phyloP scores from a whole-genome alignment of 106 monocot genomes.

The Allium sativum region DNA sequence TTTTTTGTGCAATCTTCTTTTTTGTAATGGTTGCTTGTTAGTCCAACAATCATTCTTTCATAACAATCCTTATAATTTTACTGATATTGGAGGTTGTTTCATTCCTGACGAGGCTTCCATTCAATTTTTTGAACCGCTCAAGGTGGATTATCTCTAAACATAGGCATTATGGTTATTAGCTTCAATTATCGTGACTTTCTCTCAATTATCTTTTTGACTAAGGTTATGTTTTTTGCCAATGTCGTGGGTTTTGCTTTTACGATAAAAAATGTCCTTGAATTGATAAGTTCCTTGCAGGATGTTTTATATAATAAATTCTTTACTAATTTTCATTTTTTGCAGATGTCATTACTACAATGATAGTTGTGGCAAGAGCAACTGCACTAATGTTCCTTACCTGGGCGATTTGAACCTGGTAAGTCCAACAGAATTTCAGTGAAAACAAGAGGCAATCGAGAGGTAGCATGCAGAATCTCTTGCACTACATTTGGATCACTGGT shows the following conservation, averaged over 20 bases:
- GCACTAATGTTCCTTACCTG: too few species aligned
- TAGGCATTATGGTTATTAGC: slow-evolving; percentile 31
- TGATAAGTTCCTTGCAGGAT: neutral
- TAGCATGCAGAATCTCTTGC: too few species aligned
- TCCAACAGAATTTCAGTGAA: too few species aligned
- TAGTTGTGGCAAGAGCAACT: too few species aligned
- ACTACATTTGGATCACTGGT: too few species aligned
- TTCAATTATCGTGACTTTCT: neutral
- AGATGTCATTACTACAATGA: slow-evolving; percentile 98
- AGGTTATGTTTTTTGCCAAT: neutral
- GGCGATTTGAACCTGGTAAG: too few species aligned
- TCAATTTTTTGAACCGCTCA: slow-evolving; percentile 62
- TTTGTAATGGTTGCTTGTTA: slow-evolving; percentile 73
- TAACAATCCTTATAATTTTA: slow-evolving; percentile 49
- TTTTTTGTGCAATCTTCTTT: neutral
- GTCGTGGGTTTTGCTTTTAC: neutral
- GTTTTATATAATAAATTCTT: neutral
- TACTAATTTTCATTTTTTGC: neutral
- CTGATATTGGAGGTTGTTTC: slow-evolving; percentile 78
- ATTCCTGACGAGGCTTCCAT: slow-evolving; percentile 74
- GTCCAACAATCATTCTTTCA: slow-evolving; percentile 86
- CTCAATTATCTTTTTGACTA: too few species aligned
- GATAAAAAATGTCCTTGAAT: neutral
- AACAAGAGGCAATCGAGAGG: too few species aligned
- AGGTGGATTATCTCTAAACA: slow-evolving; percentile 32